Percentiles rank a stretch among this genome's conserved stretches.
Conservation (phyloP, 2,329 filamentous ascomycete genomes). For the Penicillium sp. region DNA sequence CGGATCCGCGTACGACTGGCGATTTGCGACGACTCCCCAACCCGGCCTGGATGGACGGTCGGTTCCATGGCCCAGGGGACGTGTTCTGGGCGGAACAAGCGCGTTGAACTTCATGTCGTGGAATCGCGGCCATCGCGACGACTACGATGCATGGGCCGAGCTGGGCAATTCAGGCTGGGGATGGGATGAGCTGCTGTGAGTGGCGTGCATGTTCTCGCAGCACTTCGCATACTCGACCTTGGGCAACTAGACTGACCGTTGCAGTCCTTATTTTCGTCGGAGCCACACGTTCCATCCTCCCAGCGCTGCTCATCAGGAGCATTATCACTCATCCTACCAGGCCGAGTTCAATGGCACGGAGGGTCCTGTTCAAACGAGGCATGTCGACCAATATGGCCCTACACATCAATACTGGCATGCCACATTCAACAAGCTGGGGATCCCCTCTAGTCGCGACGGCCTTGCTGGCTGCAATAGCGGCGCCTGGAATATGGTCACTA, state of each 20-base stretch:
- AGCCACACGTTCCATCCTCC: constrained; percentile 45
- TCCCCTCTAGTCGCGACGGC: constrained; percentile 38
- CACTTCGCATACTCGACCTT: background rate
- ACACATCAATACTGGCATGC: constrained; percentile 49
- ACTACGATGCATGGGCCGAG: constrained; percentile 36
- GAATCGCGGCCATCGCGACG: constrained; percentile 34
- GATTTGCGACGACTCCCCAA: constrained; percentile 29
- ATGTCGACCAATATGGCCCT: constrained; percentile 20
- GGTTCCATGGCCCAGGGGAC: constrained; percentile 32
- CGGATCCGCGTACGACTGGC: constrained; percentile 37
- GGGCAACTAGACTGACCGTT: background rate
- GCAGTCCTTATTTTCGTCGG: constrained; percentile 54
- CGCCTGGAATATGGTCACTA: constrained; percentile 35
- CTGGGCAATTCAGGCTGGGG: constrained; percentile 27
- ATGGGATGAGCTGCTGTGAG: background rate
- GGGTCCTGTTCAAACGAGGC: constrained; percentile 35
- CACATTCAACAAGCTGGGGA: constrained; percentile 38
- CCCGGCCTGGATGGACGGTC: constrained; percentile 13
- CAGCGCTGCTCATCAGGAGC: constrained; percentile 23
- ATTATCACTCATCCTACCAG: constrained; percentile 23
- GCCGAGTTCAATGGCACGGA: constrained; percentile 26
- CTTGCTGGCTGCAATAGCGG: constrained; percentile 44
- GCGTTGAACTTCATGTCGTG: constrained; percentile 45
- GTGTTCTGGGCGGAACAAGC: constrained; percentile 35
- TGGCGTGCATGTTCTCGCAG: background rate